Base-by-base conservation (phyloP, 495 filamentous ascomycete genomes). In the Clavariopsis aquatica region DNA sequence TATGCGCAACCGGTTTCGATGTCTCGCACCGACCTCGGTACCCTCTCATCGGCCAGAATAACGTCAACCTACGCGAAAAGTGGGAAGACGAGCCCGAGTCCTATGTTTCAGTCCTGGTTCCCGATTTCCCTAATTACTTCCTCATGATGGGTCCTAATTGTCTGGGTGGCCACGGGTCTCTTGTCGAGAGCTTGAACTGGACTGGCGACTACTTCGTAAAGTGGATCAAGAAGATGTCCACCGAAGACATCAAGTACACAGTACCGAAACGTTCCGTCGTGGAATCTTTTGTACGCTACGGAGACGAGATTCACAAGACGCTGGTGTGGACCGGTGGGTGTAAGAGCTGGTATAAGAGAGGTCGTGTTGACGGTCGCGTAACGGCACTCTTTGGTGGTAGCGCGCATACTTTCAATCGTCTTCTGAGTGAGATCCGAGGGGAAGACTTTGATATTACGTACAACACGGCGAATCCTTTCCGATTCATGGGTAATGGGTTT, bases 141-240 rank as follows among this genome's bases (percentile, higher is more conserved):
- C 78, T 78, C 69, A 73, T 87, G 43, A 76, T 79, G 28, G 86
- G 85, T 4, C 85, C 85, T 0, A 82, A 87, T 58, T 78, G 76
- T 26, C 76, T 77, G 0, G 76, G 83, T 9, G 79, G 82, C 0
- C 80, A 79, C 36, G 83, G 83, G 0, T 82, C 80, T 1, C 73
- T 88, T 8, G 77, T 80, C 17, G 73, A 82, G 41, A 77, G 79
- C 46, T 74, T 85, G 15, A 81, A 85, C 62, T 78, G 76, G 71
- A 78, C 77, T 13, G 71, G 69, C 8, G 79, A 81, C 57, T 82
- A 80, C 38, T 77, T 81, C 4, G 60, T 78, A 57, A 74, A 75
- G 29, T 77, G 78, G 75, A 72, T 81, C 36, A 73, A 75, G 52
- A 78, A 80, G 63, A 75, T 80, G 17, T 70, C 77, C 0, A 74